These are phyloP conservation scores for Colletotrichum sp. DNA, from an alignment of 2,329 filamentous ascomycete species.

Conservation along the genomic window DNA sequence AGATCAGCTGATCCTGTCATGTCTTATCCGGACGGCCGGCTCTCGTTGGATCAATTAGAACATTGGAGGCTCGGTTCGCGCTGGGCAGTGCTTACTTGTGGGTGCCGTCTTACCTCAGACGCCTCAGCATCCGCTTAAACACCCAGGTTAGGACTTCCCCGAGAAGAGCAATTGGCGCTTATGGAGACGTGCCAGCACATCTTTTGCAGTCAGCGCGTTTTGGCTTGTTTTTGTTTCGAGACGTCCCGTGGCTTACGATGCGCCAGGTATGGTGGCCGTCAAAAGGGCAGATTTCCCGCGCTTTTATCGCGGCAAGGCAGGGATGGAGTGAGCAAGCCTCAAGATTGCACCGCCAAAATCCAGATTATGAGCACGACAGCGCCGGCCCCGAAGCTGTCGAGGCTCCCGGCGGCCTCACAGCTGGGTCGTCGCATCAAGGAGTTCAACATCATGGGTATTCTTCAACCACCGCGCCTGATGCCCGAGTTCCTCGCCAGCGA, in stretches of 20 bases:
- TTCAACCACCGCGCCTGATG: background rate
- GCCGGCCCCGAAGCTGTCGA: background rate
- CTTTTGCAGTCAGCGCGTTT: background rate
- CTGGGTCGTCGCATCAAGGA: constrained; percentile 1
- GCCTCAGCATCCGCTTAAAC: background rate
- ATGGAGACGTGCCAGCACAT: constrained; percentile 4
- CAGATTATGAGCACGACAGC: background rate
- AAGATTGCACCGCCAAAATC: background rate
- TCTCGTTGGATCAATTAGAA: background rate
- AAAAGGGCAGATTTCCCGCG: background rate
- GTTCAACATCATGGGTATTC: background rate
- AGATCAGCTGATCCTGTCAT: background rate
- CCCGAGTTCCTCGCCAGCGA: constrained; percentile 6
- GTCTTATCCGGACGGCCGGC: background rate
- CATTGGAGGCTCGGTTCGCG: background rate
- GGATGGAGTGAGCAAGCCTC: background rate
- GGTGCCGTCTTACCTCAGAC: constrained; percentile 17
- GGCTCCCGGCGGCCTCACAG: background rate
- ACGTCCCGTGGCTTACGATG: background rate
- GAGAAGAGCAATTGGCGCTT: background rate
- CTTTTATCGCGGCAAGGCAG: background rate
- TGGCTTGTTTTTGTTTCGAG: background rate
- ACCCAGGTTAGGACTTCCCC: background rate
- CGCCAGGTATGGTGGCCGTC: background rate
- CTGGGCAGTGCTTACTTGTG: constrained; percentile 10